Evolutionary conservation across 768 basidiomycete genomes (phyloP), one percentile per base, ranked within the genome.

Genomic region (Lactarius sp.): DNA sequence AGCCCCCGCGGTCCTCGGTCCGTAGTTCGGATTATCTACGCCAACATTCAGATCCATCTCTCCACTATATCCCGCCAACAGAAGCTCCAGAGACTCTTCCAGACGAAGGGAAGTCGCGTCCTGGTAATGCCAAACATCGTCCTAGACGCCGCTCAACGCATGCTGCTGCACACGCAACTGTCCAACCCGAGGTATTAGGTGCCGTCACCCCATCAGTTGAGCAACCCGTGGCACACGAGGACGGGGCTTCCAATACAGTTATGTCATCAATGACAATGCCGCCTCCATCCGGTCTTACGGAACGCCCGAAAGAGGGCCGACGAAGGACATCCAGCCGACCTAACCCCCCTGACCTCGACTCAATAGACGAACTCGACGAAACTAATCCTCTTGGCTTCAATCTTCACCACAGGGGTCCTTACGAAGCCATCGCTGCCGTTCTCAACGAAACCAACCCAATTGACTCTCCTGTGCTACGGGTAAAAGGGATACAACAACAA

Each of bases 341-440:
- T 16, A 66, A 69, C 54, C 66, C 71, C 50, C 67, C 65, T 63
- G 70, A 75, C 42, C 78, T 91, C 56, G 90, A 91, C 75, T 79
- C 80, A 36, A 86, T 92, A 65, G 90, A 92, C 70, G 87, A 90
- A 72, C 74, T 92, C 39, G 90, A 92, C 71, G 87, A 89, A 71
- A 82, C 83, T 6, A 87, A 85, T 72, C 88, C 89, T 2, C 78
- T 85, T 62, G 89, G 89, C 4, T 64, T 79, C 8, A 73, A 78
- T 18, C 74, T 86, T 65, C 90, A 91, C 70, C 88, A 91, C 68
- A 77, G 77, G 37, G 85, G 88, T 0, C 88, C 88, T n/a, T 92
- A 91, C 69, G 87, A 92, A 70, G 87, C 81, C 2, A 78, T 82
- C 46, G 71, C 71, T 44, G 68, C 66, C 42, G 56, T 64, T 33